Conservation (phyloP, 306 rosid genomes). For the Benincasa hispida region DNA sequence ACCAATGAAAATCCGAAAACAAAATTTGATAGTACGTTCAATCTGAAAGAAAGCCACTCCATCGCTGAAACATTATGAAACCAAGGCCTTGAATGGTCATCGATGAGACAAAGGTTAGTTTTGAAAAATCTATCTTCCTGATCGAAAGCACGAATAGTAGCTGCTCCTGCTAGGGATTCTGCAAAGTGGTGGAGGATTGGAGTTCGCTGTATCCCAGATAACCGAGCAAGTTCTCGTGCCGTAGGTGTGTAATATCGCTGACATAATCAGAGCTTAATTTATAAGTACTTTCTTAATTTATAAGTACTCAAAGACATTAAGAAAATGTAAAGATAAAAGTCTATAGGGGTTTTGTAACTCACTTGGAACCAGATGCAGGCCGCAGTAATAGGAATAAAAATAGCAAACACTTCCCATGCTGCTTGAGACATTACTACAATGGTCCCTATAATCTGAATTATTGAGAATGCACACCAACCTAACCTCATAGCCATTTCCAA, state of each 20-base stretch:
- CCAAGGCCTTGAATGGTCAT: conserved; percentile 83
- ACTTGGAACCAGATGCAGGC: conserved; percentile 96
- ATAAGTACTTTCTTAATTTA: not conserved
- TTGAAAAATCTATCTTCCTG: conserved; percentile 60
- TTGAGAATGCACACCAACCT: conserved; percentile 95
- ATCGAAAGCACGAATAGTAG: conserved; percentile 81
- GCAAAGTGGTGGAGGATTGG: conserved; percentile 93
- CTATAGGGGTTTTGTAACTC: conserved; percentile 16
- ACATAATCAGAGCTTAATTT: conserved; percentile 4
- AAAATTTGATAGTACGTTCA: conserved; percentile 78
- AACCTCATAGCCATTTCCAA: conserved; percentile 66
- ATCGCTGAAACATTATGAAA: conserved; percentile 82
- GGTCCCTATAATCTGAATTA: conserved; percentile 74
- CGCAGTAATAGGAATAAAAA: conserved; percentile 75
- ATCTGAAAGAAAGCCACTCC: conserved; percentile 96
- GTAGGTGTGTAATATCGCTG: conserved; percentile 88
- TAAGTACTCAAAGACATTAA: not conserved
- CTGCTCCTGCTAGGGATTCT: conserved; percentile 81
- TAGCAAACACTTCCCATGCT: conserved; percentile 91
- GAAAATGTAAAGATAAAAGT: not conserved
- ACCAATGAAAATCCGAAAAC: conserved; percentile 82
- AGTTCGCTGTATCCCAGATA: conserved; percentile 67
- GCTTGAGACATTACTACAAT: conserved; percentile 93
- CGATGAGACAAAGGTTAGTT: conserved; percentile 56
- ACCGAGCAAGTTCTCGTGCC: conserved; percentile 88